Evolutionary conservation across 1,139 yeast species (phyloP).

Genomic region (Scheffersomyces titani): DNA sequence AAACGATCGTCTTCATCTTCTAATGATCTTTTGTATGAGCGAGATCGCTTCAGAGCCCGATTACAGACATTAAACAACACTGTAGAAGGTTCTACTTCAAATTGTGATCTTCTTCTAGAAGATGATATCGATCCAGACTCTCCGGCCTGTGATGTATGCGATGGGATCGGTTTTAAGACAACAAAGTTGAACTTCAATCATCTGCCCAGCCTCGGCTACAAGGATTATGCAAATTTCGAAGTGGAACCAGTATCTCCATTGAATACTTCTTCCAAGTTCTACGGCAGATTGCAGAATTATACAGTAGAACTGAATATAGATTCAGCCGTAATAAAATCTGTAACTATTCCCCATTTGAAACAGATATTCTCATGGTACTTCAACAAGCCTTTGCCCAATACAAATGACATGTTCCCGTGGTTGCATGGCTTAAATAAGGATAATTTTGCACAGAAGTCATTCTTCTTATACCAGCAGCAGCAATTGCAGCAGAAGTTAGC

Average conservation of each 20-base stretch:
- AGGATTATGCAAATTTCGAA: neutral
- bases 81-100: conserved; percentile 5
- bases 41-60: conserved; percentile 47
- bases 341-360: conserved; percentile 30
- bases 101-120: neutral
- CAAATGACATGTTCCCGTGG: conserved; percentile 84
- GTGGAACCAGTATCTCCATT: conserved; percentile 22
- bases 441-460: conserved; percentile 52
- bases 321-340: conserved; percentile 18
- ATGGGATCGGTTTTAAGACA: conserved; percentile 39
- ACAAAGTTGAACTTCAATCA: conserved; percentile 31
- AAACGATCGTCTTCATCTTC: conserved; percentile 47
- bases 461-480: conserved; percentile 35
- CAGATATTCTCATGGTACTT: conserved; percentile 48
- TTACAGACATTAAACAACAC: conserved; percentile 33
- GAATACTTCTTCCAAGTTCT: conserved; percentile 23
- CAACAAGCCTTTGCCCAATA: conserved; percentile 61
- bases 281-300: conserved; percentile 5
- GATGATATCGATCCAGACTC: conserved; percentile 1
- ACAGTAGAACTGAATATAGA: neutral
- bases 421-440: conserved; percentile 68
- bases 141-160: conserved; percentile 37
- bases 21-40: conserved; percentile 42
- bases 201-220: neutral
- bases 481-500: conserved; percentile 7